Percentiles rank a stretch among this genome's conserved stretches.
These are phyloP conservation scores for Pseudozyma flocculosa DNA, from an alignment of 1,284 basidiomycete genomes.

Conservation along the genomic window DNA sequence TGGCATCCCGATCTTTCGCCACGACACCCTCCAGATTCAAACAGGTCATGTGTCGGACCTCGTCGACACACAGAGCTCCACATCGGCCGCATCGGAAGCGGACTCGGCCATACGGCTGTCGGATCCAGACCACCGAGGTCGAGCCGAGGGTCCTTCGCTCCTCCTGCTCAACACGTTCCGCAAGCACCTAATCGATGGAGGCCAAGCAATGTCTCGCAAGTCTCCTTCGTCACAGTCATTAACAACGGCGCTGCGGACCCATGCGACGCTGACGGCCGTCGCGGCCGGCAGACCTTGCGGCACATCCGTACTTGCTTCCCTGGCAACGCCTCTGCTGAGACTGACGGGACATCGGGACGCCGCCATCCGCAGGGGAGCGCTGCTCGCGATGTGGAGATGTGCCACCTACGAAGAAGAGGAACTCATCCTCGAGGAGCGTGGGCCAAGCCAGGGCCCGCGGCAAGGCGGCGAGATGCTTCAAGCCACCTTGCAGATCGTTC, in stretches of 20 bases:
- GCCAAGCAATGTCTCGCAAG: not conserved
- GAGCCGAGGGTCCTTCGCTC: conserved; percentile 14
- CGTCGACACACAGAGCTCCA: conserved; percentile 1
- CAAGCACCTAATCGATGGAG: conserved; percentile 10
- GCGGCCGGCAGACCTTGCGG: conserved; percentile 13
- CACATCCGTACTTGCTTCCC: conserved; percentile 13
- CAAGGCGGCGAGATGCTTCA: conserved; percentile 19
- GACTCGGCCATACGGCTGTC: too few species aligned
- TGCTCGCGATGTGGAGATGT: conserved; percentile 23
- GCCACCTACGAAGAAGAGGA: not conserved
- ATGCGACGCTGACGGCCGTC: conserved; percentile 15
- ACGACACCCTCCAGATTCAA: not conserved
- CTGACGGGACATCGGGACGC: conserved; percentile 18
- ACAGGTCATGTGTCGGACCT: not conserved
- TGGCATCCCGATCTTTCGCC: not conserved
- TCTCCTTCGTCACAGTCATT: too few species aligned
- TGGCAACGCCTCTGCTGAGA: conserved; percentile 22
- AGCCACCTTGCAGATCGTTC: conserved; percentile 20
- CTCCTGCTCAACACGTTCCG: conserved; percentile 36
- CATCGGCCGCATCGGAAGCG: conserved; percentile 2
- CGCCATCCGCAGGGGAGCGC: conserved; percentile 12
- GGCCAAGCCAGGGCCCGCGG: not conserved
- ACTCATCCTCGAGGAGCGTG: not conserved
- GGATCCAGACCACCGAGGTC: not conserved
- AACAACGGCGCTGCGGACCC: conserved; percentile 8